Evolutionary conservation across 805 yeast genomes (phyloP).

Genomic region (Candida verbasci): DNA sequence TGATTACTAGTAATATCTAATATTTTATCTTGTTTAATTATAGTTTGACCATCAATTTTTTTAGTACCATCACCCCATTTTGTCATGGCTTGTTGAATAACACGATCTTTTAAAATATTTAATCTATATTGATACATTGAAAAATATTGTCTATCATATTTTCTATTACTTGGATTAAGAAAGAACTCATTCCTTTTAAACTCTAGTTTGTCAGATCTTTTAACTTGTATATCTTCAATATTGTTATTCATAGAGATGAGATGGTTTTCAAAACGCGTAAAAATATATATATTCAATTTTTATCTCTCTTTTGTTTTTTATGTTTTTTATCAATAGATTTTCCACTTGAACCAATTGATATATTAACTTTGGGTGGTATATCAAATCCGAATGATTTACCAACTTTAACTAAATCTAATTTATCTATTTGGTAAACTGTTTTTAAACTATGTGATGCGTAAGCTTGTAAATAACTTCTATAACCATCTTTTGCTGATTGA

Average conservation of each 20-base stretch:
- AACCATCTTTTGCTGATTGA: slow-evolving; percentile 95
- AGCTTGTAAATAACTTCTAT: slow-evolving; percentile 94
- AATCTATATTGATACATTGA: slow-evolving; percentile 42
- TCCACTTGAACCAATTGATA: slow-evolving; percentile 91
- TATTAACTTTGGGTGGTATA: slow-evolving; percentile 94
- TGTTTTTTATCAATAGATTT: slow-evolving; percentile 50
- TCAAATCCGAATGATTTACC: slow-evolving; percentile 94
- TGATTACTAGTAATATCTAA: slow-evolving; percentile 60
- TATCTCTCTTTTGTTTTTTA: slow-evolving; percentile 36
- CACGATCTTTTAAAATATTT: slow-evolving; percentile 27
- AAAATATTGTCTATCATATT: slow-evolving; percentile 37
- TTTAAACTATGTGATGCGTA: slow-evolving; percentile 95
- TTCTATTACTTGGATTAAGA: slow-evolving; percentile 14
- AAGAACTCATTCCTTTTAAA: slow-evolving; percentile 5
- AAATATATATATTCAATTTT: neutral
- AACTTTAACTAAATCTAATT: slow-evolving; percentile 88
- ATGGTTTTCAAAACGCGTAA: slow-evolving; percentile 5
- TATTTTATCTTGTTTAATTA: slow-evolving; percentile 34
- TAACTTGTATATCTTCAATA: neutral
- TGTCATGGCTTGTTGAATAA: slow-evolving; percentile 24
- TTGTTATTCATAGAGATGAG: too few relatives aligned
- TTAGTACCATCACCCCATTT: slow-evolving; percentile 54
- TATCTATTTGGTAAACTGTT: slow-evolving; percentile 94
- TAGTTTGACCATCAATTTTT: slow-evolving; percentile 27
- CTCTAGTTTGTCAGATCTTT: neutral